Evolutionary conservation across 257 asterid species (phyloP).

Genomic region (Nicotiana benthamiana): DNA sequence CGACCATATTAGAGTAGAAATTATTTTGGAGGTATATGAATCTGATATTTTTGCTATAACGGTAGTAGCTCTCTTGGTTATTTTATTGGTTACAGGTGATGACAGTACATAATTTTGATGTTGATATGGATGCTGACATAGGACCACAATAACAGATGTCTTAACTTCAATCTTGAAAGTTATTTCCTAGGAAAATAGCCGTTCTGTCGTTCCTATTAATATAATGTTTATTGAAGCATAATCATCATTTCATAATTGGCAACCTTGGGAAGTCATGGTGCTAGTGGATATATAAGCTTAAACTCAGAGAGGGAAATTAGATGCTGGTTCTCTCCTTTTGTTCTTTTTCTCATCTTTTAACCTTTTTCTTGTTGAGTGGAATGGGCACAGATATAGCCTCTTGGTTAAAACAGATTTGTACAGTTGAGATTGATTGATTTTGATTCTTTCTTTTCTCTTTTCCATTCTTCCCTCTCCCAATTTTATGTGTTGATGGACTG

Average conservation of each 20-base stretch:
- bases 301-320: background rate
- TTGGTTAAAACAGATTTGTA: background rate
- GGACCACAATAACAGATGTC: background rate
- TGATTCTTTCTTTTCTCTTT: too few species aligned
- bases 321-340: background rate
- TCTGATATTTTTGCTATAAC: background rate
- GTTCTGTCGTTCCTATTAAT: background rate
- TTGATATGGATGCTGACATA: background rate
- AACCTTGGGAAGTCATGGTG: background rate
- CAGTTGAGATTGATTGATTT: background rate
- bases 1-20: background rate
- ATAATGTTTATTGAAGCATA: background rate
- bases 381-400: too few species aligned
- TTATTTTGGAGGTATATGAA: background rate
- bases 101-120: background rate
- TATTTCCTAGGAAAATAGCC: background rate
- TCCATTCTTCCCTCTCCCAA: too few species aligned
- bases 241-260: background rate
- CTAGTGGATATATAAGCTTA: background rate
- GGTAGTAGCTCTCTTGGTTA: background rate
- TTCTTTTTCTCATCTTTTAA: background rate
- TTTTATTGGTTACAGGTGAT: background rate
- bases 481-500: too few species aligned
- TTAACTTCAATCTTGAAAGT: background rate
- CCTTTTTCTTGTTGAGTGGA: background rate